Evolutionary conservation across 1,284 basidiomycete species (phyloP), one percentile per base, ranked within the genome.

Genomic region (Tranzscheliella williamsii): DNA sequence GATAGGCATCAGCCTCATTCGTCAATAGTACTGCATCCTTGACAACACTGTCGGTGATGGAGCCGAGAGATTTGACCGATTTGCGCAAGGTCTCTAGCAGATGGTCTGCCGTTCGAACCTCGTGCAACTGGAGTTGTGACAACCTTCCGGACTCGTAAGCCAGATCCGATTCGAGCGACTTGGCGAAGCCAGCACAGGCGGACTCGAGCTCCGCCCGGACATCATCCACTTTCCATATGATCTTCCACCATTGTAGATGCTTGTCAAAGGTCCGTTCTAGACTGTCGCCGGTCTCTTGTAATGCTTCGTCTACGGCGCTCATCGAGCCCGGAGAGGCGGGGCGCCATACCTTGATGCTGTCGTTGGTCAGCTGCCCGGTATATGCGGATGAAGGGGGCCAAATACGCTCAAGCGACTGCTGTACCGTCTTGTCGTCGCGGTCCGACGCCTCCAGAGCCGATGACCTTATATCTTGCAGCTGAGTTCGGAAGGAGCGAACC

Each of bases 211-310:
- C 63, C 27, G 66, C 50, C 15, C 70, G 44, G 21, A 74, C 49
- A 36, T 73, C 70, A 30, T 74, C 72, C 7, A 72, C 61, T 38
- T 68, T 70, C 64, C 71, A 69, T 5, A 60, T 31, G 12, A 74
- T 42, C 42, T 64, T 66, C 70, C 71, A 74, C 72, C 72, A 74
- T 31, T 72, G 57, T 46, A 74, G 46, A 16, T 58, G 53, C 8
- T 23, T 22, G 15, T 55, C 48, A 13, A 74, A 57, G 4, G 70
- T 65, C 4, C 38, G 31, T 24, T 70, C 67, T 37, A 73, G 46
- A 38, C 43, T 18, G 2, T 49, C 36, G 29, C 41, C 48, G 5
- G 65, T 52, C 41, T 52, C 18, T 24, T 45, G 42, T 40, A 53
- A 45, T 8, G 51, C 47, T 24, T 51, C 42, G 18, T 49, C 50